Conservation (phyloP, 768 basidiomycete species). For the Gymnopilus dilepis region DNA sequence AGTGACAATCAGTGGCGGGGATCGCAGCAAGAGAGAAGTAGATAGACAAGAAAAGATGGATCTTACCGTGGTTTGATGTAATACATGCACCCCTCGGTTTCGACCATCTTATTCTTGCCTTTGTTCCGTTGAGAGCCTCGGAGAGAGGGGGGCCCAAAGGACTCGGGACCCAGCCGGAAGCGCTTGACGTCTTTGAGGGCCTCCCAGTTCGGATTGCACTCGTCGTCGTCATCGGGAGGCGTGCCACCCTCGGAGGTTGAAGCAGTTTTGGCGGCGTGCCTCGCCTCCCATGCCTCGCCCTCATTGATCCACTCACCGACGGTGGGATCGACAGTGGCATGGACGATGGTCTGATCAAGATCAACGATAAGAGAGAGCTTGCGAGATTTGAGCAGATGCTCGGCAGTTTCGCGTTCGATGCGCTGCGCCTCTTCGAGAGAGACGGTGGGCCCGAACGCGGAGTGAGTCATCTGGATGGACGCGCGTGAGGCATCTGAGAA, state of each 20-base stretch:
- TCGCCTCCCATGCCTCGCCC: slow-evolving; percentile 79
- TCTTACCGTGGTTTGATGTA: slow-evolving; percentile 96
- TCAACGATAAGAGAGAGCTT: slow-evolving; percentile 97
- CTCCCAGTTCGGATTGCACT: slow-evolving; percentile 91
- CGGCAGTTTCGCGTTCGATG: slow-evolving; percentile 83
- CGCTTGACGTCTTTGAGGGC: slow-evolving; percentile 89
- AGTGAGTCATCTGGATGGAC: slow-evolving; percentile 93
- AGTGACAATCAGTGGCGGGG: background rate
- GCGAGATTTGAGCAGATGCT: slow-evolving; percentile 72
- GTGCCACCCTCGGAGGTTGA: slow-evolving; percentile 28
- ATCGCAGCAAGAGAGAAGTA: slow-evolving; percentile 7
- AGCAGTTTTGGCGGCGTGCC: slow-evolving; percentile 48
- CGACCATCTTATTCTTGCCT: slow-evolving; percentile 67
- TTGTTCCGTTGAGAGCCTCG: slow-evolving; percentile 47
- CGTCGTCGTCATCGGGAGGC: slow-evolving; percentile 49
- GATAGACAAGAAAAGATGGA: slow-evolving; percentile 4
- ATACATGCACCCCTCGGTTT: slow-evolving; percentile 89
- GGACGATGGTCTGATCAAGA: slow-evolving; percentile 98
- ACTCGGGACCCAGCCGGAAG: slow-evolving; percentile 90
- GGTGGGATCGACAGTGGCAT: slow-evolving; percentile 98
- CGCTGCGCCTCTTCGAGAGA: slow-evolving; percentile 91
- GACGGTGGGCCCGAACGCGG: slow-evolving; percentile 88
- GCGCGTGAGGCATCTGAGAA: slow-evolving; percentile 87
- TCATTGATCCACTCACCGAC: slow-evolving; percentile 97
- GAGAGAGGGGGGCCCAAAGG: slow-evolving; percentile 47